Evolutionary conservation across 768 basidiomycete genomes (phyloP), one percentile per base, ranked within the genome.

Genomic region (Omphalotus guepiniiformis): DNA sequence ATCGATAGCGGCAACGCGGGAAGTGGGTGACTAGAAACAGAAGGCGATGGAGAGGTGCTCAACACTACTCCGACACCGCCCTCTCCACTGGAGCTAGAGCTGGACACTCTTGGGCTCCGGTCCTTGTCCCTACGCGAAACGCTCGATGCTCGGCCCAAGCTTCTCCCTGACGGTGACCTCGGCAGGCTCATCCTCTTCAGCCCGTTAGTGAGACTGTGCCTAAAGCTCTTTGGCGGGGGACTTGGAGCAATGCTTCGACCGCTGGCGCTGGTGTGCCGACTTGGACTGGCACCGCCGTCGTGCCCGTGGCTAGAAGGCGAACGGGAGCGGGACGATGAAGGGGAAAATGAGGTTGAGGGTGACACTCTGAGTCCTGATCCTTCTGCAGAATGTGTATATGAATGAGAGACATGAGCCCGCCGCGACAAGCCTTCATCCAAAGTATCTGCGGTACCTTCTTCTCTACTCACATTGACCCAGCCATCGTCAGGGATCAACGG

Each of bases 1-100:
- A n/a, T n/a, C n/a, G n/a, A n/a, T n/a, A n/a, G n/a, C n/a, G n/a
- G n/a, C n/a, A n/a, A n/a, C 36, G 76, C 70, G n/a, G 73, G 52
- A 22, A 85, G 86, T 5, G 85, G 83, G 6, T 85, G 79, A 26
- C 82, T 77, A 4, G 87, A 83, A 42, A 88, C 67, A 3, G 85
- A 72, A 7, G 22, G 18, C 5, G 41, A 42, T 9, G n/a, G 30
- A 32, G 30, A 32, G n/a, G 9, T 9, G n/a, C 30, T 9, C 9
- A 32, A n/a, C n/a, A n/a, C 9, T 9, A 32, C 30, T 9, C 30
- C 30, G 22, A 19, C 22, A 26, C 26, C 41, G n/a, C n/a, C n/a
- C n/a, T n/a, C n/a, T n/a, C n/a, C n/a, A n/a, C n/a, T n/a, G n/a
- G n/a, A n/a, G n/a, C n/a, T n/a, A n/a, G n/a, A n/a, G n/a, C n/a